Percentiles rank a stretch among this genome's conserved stretches.
Evolutionary conservation across 164 flowering plant species (phyloP).

Genomic region (Nelumbo lutea): DNA sequence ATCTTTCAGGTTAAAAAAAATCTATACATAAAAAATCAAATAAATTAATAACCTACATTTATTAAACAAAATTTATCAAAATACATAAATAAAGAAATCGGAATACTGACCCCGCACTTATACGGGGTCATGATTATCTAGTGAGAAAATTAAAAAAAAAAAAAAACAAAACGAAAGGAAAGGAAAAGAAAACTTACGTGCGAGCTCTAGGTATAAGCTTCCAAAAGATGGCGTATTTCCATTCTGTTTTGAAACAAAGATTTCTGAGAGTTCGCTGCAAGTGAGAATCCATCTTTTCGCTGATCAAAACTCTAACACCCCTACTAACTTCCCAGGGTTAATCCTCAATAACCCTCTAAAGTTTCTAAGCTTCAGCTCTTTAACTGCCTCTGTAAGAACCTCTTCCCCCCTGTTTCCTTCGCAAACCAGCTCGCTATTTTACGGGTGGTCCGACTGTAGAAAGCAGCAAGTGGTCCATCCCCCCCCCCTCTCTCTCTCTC

Average conservation of each 20-base stretch:
- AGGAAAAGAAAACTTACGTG: conserved; percentile 38
- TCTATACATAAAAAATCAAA: too few species aligned
- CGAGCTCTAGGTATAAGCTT: conserved; percentile 60
- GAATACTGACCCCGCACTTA: too few species aligned
- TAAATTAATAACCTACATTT: too few species aligned
- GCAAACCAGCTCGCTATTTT: conserved; percentile 71
- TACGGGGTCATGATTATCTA: too few species aligned
- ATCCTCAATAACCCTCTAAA: neutral
- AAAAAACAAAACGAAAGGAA: neutral
- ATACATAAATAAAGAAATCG: too few species aligned
- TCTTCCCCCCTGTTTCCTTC: conserved; percentile 92
- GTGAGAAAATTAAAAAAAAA: neutral
- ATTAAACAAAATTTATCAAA: too few species aligned
- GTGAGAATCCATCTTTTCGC: conserved; percentile 39
- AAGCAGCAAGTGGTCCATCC: conserved; percentile 45
- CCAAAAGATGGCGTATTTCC: conserved; percentile 81
- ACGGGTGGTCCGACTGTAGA: conserved; percentile 74
- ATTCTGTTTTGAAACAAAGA: conserved; percentile 54
- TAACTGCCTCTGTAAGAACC: conserved; percentile 90
- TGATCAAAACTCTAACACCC: conserved; percentile 9
- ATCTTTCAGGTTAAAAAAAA: too few species aligned
- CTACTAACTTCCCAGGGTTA: conserved; percentile 10
- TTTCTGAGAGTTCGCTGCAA: conserved; percentile 47
- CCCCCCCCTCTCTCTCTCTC: conserved; percentile 13
- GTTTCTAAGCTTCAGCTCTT: conserved; percentile 11